Evolutionary conservation across 1,284 basidiomycete genomes (phyloP), one percentile per base, ranked within the genome.

Genomic region (Ceratobasidium sp.): DNA sequence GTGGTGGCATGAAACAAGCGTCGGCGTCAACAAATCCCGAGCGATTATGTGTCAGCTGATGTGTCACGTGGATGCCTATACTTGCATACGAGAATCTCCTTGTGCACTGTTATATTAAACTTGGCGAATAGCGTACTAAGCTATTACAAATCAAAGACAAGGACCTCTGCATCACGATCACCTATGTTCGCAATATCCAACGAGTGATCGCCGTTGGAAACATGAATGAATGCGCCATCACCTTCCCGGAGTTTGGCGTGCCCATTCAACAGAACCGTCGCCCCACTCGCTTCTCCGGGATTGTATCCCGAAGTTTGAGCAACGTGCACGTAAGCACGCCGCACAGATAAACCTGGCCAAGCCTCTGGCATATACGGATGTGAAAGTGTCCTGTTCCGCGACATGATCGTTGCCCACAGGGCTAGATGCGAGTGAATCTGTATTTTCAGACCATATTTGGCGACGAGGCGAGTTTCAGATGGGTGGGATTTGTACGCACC

Each of bases 321-420:
- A 48, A 64, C 60, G 30, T 48, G 46, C 41, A 46, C 41, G 8
- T 64, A 64, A 14, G 16, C 60, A 28, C 18, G 4, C 16, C 43
- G 60, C 26, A 18, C 14, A 5, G 21, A 70, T n/a, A 12, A 36
- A 16, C 70, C 73, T 46, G 18, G 79, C 76, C 60, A 92, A 82
- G 8, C 77, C 79, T 65, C 26, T n/a, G 21, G 46, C 46, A 34
- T 52, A 26, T 67, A 53, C 48, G 9, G 65, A 76, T 89, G 85
- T 50, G 83, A 79, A 70, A 93, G 78, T 18, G 83, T 84, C 62
- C 83, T 84, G 8, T 84, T 83, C 0, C 85, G 84, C 2, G 85
- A 83, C 21, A 94, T 80, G 50, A 96, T 79, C 0, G 90, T 87
- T 4, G 93, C 91, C 77, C 86, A 88, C 75, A 91, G 80, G n/a